Percentiles rank a stretch among this genome's conserved stretches.
These are phyloP conservation scores for Gyrodon lividus DNA, from an alignment of 768 basidiomycete genomes.

Conservation along the genomic window DNA sequence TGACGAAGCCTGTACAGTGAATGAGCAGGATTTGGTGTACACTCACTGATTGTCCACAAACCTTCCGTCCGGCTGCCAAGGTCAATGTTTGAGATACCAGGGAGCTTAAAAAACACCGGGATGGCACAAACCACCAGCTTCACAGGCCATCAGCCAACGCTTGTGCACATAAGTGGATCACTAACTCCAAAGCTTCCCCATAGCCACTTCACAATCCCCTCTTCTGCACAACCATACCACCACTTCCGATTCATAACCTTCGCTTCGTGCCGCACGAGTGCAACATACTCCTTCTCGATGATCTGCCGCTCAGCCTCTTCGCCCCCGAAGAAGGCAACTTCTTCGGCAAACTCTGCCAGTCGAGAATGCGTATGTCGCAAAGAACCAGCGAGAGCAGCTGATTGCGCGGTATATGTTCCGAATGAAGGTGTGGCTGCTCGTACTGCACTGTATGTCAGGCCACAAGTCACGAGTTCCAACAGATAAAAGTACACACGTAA, in stretches of 20 bases:
- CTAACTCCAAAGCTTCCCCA: constrained; percentile 94
- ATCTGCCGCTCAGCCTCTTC: constrained; percentile 89
- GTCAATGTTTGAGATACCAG: constrained; percentile 65
- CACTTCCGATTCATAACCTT: constrained; percentile 75
- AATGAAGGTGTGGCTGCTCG: constrained; percentile 89
- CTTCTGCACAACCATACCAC: constrained; percentile 91
- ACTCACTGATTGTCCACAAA: constrained; percentile 23
- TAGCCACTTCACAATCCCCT: constrained; percentile 93
- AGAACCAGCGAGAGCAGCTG: constrained; percentile 84
- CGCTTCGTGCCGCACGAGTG: constrained; percentile 82
- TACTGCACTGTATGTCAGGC: constrained; percentile 46
- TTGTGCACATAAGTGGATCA: constrained; percentile 12
- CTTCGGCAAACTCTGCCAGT: constrained; percentile 84
- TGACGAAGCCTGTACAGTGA: constrained; percentile 74
- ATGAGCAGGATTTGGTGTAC: not conserved
- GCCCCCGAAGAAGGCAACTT: constrained; percentile 85
- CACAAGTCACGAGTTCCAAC: not conserved
- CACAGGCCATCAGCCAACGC: constrained; percentile 10
- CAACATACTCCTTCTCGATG: constrained; percentile 85
- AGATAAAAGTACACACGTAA: constrained; percentile 56
- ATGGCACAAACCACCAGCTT: constrained; percentile 88
- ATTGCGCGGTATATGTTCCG: constrained; percentile 85
- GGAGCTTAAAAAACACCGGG: constrained; percentile 87
- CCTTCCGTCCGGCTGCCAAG: constrained; percentile 90
- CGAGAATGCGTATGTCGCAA: constrained; percentile 92